phyloP scores from a whole-genome alignment of 2,329 filamentous ascomycete species.

The Trichoderma simmonsii region DNA sequence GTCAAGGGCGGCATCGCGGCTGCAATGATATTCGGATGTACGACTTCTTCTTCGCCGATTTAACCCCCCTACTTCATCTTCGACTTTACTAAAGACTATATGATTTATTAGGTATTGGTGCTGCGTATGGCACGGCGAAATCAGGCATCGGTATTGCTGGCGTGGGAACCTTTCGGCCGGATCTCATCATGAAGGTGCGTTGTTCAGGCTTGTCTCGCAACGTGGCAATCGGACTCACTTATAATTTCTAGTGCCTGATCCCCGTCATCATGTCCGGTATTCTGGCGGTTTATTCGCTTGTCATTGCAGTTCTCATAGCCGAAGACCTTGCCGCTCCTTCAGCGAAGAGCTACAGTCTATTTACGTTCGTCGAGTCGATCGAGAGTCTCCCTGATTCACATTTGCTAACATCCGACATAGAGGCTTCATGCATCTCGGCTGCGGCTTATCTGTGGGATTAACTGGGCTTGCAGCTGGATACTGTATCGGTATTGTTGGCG shows the following conservation, averaged over 20 bases:
- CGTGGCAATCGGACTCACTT: constrained; percentile 18
- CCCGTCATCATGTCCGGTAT: constrained; percentile 99
- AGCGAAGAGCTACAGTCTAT: constrained; percentile 71
- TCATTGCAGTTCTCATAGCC: constrained; percentile 93
- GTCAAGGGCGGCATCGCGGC: constrained; percentile 70
- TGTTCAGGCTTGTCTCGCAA: background rate
- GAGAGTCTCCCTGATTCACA: constrained; percentile 21
- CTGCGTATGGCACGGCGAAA: constrained; percentile 84
- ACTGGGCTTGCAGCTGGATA: constrained; percentile 93
- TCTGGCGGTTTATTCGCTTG: constrained; percentile 94
- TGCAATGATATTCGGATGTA: constrained; percentile 84
- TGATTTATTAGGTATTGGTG: constrained; percentile 55
- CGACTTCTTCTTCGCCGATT: constrained; percentile 30
- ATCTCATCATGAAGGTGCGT: constrained; percentile 84
- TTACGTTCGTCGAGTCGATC: constrained; percentile 56
- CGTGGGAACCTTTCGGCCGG: constrained; percentile 78
- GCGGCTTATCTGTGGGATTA: constrained; percentile 85
- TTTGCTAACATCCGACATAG: constrained; percentile 39
- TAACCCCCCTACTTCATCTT: background rate
- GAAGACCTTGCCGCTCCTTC: constrained; percentile 76
- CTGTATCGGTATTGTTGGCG: constrained; percentile 92
- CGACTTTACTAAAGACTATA: constrained; percentile 17
- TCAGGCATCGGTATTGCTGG: constrained; percentile 85
- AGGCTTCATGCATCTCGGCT: constrained; percentile 90
- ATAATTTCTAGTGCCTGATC: constrained; percentile 64